phyloP scores from a whole-genome alignment of 768 basidiomycete genomes.

The Lentinula sp. region DNA sequence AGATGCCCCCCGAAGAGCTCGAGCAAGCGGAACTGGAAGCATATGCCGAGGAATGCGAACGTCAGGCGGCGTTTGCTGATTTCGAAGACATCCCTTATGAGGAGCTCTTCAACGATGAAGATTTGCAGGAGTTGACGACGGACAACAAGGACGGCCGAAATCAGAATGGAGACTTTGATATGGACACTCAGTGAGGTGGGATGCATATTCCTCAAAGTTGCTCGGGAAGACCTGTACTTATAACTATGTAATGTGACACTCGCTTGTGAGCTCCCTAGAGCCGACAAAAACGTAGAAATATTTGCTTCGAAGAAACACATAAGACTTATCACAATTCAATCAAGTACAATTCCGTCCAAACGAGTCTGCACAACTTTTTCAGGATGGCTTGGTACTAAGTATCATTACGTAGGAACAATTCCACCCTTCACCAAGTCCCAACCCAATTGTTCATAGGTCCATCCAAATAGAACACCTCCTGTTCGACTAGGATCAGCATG shows the following conservation, averaged over 20 bases:
- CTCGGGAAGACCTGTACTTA: too few relatives aligned
- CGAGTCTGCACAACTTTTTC: too few relatives aligned
- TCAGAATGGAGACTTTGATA: conserved; percentile 19
- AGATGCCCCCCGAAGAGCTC: conserved; percentile 37
- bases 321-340: too few relatives aligned
- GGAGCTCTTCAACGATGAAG: conserved; percentile 18
- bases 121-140: background rate
- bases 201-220: too few relatives aligned
- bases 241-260: too few relatives aligned
- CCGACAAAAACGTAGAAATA: too few relatives aligned
- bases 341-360: too few relatives aligned
- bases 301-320: too few relatives aligned
- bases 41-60: conserved; percentile 50
- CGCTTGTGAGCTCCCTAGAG: too few relatives aligned
- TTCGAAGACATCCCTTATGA: conserved; percentile 44
- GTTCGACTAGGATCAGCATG: background rate
- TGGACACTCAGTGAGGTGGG: conserved; percentile 18
- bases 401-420: conserved; percentile 10
- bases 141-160: conserved; percentile 2
- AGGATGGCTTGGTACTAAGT: too few relatives aligned
- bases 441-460: conserved; percentile 27
- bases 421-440: conserved; percentile 14
- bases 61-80: conserved; percentile 32
- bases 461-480: conserved; percentile 20
- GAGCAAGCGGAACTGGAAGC: conserved; percentile 54